Evolutionary conservation across 2,329 filamentous ascomycete species (phyloP).

Genomic region (Aureobasidium sp.): DNA sequence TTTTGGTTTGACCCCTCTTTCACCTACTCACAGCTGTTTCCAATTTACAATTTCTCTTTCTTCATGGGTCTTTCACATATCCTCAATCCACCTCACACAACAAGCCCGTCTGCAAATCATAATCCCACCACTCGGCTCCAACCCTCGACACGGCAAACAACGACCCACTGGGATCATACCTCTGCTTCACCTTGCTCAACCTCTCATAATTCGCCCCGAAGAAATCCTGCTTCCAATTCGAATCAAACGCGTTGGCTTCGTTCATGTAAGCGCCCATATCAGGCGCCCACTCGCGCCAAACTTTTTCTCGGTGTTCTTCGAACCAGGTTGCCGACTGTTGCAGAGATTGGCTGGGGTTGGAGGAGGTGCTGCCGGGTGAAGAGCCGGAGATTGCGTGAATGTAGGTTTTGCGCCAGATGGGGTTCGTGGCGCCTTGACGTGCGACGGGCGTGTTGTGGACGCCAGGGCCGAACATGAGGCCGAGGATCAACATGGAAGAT

Average conservation of each 20-base stretch:
- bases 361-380: conserved; percentile 23
- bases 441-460: background rate
- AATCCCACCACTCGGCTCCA: background rate
- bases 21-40: no score
- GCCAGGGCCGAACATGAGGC: background rate
- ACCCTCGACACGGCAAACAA: background rate
- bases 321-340: background rate
- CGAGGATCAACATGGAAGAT: background rate
- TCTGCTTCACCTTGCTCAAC: conserved; percentile 28
- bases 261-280: conserved; percentile 41
- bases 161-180: conserved; percentile 27
- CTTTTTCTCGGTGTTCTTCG: background rate
- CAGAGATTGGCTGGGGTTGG: conserved; percentile 20
- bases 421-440: conserved; percentile 29
- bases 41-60: no score
- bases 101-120: background rate
- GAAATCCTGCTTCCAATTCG: conserved; percentile 32
- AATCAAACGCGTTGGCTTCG: conserved; percentile 36
- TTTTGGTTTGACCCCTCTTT: no score
- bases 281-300: conserved; percentile 33
- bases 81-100: no score
- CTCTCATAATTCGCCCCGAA: conserved; percentile 31
- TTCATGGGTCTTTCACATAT: no score
- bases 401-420: conserved; percentile 38
- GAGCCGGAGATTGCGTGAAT: conserved; percentile 30